A percentile compares a stretch with the other conserved stretches of the same genome.
These are phyloP conservation scores for Halophytophthora polymorphica DNA, from an alignment of 352 stramenopile genomes.

Conservation along the genomic window DNA sequence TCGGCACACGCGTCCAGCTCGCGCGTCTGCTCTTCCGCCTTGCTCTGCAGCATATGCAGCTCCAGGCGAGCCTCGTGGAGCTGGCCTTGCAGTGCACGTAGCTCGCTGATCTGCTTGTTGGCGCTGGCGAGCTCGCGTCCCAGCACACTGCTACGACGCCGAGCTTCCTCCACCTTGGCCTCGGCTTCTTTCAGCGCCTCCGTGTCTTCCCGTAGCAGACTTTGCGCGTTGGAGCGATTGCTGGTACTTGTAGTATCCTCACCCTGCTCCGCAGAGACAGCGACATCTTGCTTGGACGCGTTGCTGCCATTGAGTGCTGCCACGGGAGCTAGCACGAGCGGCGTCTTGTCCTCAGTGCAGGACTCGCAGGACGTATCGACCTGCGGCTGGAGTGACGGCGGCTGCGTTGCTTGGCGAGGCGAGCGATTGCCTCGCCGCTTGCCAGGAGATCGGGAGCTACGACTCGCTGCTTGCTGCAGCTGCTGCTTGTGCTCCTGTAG, in stretches of 20 bases:
- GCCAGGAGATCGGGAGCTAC: constrained; percentile 23
- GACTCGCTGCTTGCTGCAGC: constrained; percentile 7
- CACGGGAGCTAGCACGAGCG: too few relatives aligned
- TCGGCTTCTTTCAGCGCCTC: constrained; percentile 32
- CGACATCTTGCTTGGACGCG: too few relatives aligned
- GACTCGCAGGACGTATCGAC: too few relatives aligned
- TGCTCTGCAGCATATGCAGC: constrained; percentile 22
- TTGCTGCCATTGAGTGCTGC: too few relatives aligned
- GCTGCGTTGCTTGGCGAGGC: constrained; percentile 16
- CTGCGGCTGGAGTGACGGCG: constrained; percentile 17
- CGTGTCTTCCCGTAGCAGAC: constrained; percentile 18
- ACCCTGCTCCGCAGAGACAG: too few relatives aligned
- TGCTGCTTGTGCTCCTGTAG: constrained; percentile 14
- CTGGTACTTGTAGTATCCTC: constrained; percentile 4
- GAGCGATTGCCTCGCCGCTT: constrained; percentile 17
- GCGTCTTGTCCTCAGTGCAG: too few relatives aligned
- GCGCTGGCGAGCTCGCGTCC: constrained; percentile 49
- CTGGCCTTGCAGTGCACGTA: constrained; percentile 41
- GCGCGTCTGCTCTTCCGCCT: constrained; percentile 27
- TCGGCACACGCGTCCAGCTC: constrained; percentile 20
- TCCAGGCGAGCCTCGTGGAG: constrained; percentile 32
- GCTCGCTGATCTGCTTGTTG: constrained; percentile 48
- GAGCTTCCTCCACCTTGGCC: constrained; percentile 47
- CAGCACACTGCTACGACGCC: constrained; percentile 37
- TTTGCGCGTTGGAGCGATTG: constrained; percentile 23